Conservation (phyloP, 2,329 filamentous ascomycete species). For the Colletotrichum sp. region DNA sequence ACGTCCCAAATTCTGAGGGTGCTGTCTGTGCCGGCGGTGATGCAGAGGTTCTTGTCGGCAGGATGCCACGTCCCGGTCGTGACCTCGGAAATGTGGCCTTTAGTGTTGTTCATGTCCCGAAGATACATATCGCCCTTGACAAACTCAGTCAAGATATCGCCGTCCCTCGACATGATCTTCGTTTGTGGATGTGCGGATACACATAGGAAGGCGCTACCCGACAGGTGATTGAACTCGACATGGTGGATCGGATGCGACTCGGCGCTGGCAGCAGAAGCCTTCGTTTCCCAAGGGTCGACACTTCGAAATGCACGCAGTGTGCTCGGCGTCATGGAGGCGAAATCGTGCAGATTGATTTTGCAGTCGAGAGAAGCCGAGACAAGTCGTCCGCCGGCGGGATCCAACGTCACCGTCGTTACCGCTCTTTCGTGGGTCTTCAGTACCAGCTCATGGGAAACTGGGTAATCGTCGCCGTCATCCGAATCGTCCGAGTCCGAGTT, state of each 20-base stretch:
- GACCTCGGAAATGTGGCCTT: conserved; percentile 92
- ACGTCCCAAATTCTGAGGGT: conserved; percentile 97
- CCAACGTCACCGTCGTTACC: conserved; percentile 82
- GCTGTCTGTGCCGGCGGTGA: conserved; percentile 93
- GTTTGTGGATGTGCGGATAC: conserved; percentile 89
- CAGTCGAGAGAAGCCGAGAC: conserved; percentile 93
- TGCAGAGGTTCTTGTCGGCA: conserved; percentile 79
- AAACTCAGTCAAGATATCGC: conserved; percentile 84
- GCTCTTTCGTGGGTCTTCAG: conserved; percentile 91
- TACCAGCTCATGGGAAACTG: conserved; percentile 89
- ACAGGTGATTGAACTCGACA: conserved; percentile 82
- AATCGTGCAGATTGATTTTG: conserved; percentile 91
- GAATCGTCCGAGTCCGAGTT: conserved; percentile 62
- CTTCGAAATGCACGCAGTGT: conserved; percentile 94
- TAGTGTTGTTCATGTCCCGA: conserved; percentile 96
- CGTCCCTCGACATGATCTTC: conserved; percentile 87
- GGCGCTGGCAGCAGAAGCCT: conserved; percentile 67
- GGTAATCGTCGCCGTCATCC: conserved; percentile 85
- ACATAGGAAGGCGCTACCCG: conserved; percentile 82
- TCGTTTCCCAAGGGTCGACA: conserved; percentile 83
- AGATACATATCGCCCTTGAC: conserved; percentile 99
- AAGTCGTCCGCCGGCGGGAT: conserved; percentile 83
- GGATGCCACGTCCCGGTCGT: conserved; percentile 92
- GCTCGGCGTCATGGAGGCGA: conserved; percentile 92
- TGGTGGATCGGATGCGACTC: conserved; percentile 91